phyloP scores from a whole-genome alignment of 2,329 filamentous ascomycete genomes.

The Aspergillus terreus region DNA sequence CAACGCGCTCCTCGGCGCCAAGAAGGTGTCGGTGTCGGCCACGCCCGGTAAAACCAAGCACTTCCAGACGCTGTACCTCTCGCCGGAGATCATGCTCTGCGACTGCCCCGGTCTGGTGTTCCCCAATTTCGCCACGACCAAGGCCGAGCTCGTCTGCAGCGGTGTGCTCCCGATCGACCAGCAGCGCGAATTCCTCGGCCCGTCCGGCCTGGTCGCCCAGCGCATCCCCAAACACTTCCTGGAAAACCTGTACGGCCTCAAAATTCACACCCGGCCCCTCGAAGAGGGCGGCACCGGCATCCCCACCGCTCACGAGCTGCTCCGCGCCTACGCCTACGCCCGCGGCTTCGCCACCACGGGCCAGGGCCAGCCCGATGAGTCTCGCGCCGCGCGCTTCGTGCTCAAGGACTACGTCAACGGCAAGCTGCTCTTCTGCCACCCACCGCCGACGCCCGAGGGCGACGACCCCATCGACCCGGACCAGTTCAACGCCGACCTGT shows the following conservation, averaged over 20 bases:
- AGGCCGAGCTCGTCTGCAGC: conserved; percentile 92
- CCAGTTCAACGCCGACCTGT: conserved; percentile 86
- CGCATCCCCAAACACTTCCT: conserved; percentile 85
- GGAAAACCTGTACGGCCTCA: conserved; percentile 91
- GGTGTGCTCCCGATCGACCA: conserved; percentile 96
- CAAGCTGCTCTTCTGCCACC: conserved; percentile 87
- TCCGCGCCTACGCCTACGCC: conserved; percentile 81
- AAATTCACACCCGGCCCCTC: conserved; percentile 71
- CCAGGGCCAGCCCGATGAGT: conserved; percentile 87
- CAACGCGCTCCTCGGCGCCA: conserved; percentile 96
- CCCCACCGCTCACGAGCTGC: conserved; percentile 79
- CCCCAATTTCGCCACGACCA: conserved; percentile 94
- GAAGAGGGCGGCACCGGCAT: conserved; percentile 91
- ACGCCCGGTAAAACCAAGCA: conserved; percentile 99
- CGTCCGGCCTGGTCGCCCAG: conserved; percentile 74
- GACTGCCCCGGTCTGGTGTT: conserved; percentile 99
- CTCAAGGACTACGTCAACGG: conserved; percentile 98
- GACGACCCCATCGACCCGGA: conserved; percentile 57
- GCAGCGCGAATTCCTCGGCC: conserved; percentile 86
- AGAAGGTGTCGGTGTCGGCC: conserved; percentile 96
- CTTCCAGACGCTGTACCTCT: conserved; percentile 96
- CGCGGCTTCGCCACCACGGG: conserved; percentile 88
- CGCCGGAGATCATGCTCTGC: conserved; percentile 82
- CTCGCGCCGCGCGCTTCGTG: conserved; percentile 80
- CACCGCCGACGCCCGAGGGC: conserved; percentile 59